These are phyloP conservation scores for Adansonia digitata DNA, from an alignment of 345 rosid genomes.

Conservation along the genomic window DNA sequence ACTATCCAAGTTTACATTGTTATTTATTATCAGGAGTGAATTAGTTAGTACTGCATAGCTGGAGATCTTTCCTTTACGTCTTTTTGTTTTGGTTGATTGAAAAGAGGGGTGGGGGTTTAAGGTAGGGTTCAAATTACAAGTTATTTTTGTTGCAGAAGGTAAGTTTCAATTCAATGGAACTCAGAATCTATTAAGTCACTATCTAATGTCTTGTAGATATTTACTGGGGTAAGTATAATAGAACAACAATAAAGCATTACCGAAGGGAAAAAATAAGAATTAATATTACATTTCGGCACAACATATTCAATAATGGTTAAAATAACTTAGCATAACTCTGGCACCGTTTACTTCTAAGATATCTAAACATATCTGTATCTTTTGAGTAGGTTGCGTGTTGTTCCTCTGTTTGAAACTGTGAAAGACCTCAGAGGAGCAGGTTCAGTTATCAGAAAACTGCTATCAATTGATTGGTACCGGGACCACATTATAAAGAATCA, in stretches of 20 bases:
- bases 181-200: background rate
- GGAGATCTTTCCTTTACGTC: background rate
- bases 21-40: background rate
- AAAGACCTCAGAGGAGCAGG: slow-evolving; percentile 91
- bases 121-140: background rate
- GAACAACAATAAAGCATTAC: background rate
- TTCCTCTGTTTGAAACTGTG: slow-evolving; percentile 92
- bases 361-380: background rate
- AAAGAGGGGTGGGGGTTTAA: background rate
- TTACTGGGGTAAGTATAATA: background rate
- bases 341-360: background rate
- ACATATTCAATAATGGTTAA: background rate
- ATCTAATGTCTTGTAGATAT: background rate
- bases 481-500: slow-evolving; percentile 79
- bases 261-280: background rate
- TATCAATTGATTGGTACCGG: slow-evolving; percentile 91
- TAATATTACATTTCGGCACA: background rate
- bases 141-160: background rate
- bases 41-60: background rate
- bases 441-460: slow-evolving; percentile 65
- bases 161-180: background rate
- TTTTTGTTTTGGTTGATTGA: background rate
- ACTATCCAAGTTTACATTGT: background rate
- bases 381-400: slow-evolving; percentile 74
- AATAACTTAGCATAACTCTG: background rate